phyloP scores from a whole-genome alignment of 805 yeast species.

The Yamadazyma sp. region DNA sequence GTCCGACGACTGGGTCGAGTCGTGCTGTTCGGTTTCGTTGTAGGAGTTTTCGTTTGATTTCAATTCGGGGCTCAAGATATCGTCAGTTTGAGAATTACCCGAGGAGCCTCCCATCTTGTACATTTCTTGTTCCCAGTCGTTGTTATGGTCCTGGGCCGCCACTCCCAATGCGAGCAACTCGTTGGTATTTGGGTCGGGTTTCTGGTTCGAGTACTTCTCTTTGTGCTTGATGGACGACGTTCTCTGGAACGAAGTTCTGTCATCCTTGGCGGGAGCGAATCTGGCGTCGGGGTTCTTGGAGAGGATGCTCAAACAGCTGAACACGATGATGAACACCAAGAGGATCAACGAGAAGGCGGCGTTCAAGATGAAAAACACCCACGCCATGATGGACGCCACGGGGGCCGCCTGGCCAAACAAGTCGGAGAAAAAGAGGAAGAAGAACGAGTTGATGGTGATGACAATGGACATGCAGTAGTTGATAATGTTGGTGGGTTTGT shows the following conservation, averaged over 20 bases:
- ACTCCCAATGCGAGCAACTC: conserved; percentile 73
- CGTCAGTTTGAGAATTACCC: conserved; percentile 21
- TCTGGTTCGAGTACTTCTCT: conserved; percentile 14
- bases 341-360: conserved; percentile 83
- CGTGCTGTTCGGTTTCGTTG: conserved; percentile 9
- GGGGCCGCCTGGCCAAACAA: conserved; percentile 77
- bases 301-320: conserved; percentile 58
- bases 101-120: conserved; percentile 34
- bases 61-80: conserved; percentile 33
- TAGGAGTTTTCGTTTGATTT: conserved; percentile 13
- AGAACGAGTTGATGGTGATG: conserved; percentile 72
- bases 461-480: conserved; percentile 74
- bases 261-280: conserved; percentile 86
- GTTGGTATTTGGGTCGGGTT: conserved; percentile 31
- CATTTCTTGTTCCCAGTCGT: conserved; percentile 72
- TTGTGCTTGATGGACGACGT: conserved; percentile 32
- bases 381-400: conserved; percentile 86
- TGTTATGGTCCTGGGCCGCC: conserved; percentile 80
- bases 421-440: conserved; percentile 83
- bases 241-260: conserved; percentile 84
- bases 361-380: conserved; percentile 83
- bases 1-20: conserved; percentile 12
- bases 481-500: conserved; percentile 76
- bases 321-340: conserved; percentile 66
- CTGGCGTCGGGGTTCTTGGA: conserved; percentile 88